Base-by-base conservation (phyloP, 1,284 basidiomycete species). In the Leccinum laetum region DNA sequence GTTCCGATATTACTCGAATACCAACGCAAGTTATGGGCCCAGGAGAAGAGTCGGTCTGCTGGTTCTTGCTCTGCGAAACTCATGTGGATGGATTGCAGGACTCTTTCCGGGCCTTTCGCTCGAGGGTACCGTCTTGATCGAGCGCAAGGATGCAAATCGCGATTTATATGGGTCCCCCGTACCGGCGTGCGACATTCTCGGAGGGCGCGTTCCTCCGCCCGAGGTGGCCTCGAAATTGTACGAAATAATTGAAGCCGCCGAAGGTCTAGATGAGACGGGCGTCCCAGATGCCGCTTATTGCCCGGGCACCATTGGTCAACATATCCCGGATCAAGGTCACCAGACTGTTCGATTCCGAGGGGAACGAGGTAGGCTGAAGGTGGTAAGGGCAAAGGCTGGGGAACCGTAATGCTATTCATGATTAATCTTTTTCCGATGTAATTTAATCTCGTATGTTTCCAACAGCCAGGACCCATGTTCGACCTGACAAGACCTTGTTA, bases 81-180 rank as follows among this genome's bases (percentile, higher is more conserved):
- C 60, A 67, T 21, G 21, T 13, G 29, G 56, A 24, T 29, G 24
- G 57, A 24, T 44, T 41, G 53, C 74, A 95, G 96, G 96, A 68
- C 84, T 99, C 55, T 99, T 97, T 72, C 97, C 96, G 2, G 97
- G 97, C 26, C 79, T 99, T 58, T 96, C 94, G 3, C 83, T 99
- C 58, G 98, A 99, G 78, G 98, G 98, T 1, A 98, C 97, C 0
- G 93, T 87, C 55, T 86, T 99, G 64, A 93, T 99, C 66, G 97
- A 99, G 79, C 88, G 97, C 71, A 96, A 95, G 77, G 96, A 98
- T 75, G 91, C 95, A 63, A 96, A 96, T 76, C 86, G 90, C 62
- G 94, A 96, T 35, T 99, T 99, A 80, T 99, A 99, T 73, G 98
- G 97, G 10, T 95, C 94, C 16, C 83, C 89, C 11, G 90, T 99